Conservation (phyloP, 768 basidiomycete species). For the Kwoniella europaea region DNA sequence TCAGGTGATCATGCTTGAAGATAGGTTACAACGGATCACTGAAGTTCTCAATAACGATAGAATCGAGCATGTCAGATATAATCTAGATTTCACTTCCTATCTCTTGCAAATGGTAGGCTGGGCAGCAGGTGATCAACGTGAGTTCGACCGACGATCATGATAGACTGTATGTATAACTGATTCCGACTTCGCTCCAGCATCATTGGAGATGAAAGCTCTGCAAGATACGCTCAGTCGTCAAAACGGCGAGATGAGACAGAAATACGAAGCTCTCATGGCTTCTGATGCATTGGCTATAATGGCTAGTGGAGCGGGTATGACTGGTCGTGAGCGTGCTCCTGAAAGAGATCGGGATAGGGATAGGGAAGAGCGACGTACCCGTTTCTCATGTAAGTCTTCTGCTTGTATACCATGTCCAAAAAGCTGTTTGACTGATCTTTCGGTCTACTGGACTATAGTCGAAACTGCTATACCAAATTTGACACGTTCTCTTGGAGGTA, state of each 20-base stretch:
- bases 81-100: slow-evolving; percentile 37
- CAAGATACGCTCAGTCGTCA: slow-evolving; percentile 29
- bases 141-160: slow-evolving; percentile 8
- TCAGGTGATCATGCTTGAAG: slow-evolving; percentile 40
- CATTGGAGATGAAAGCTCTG: slow-evolving; percentile 20
- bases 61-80: slow-evolving; percentile 35
- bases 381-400: slow-evolving; percentile 3
- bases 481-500: slow-evolving; percentile 2
- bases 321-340: slow-evolving; percentile 2
- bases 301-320: slow-evolving; percentile 7
- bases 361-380: slow-evolving; percentile 11
- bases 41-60: slow-evolving; percentile 36
- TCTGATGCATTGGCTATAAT: slow-evolving; percentile 25
- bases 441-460: not conserved
- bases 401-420: not conserved
- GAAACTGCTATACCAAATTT: slow-evolving; percentile 1
- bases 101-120: slow-evolving; percentile 37
- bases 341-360: slow-evolving; percentile 2
- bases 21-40: slow-evolving; percentile 28
- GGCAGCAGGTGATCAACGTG: slow-evolving; percentile 32
- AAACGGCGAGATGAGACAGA: slow-evolving; percentile 21
- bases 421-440: not conserved
- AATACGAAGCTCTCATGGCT: slow-evolving; percentile 30
- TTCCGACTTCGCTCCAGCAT: not conserved
- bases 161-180: not conserved